phyloP scores from a whole-genome alignment of 208 protist species.

The Willaertia magna region DNA sequence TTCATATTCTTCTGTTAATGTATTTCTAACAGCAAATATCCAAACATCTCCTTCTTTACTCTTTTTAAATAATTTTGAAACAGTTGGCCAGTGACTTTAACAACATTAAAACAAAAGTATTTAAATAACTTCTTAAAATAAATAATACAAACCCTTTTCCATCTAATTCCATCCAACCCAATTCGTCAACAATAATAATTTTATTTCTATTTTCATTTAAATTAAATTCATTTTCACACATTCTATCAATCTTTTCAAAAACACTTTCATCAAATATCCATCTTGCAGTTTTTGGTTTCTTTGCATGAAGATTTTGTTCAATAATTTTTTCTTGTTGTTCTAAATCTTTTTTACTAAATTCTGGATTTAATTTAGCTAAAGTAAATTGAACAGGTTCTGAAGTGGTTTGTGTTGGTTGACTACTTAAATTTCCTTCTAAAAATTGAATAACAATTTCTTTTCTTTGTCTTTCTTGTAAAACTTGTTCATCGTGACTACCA shows the following conservation, averaged over 20 bases:
- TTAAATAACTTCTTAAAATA: no score
- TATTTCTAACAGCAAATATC: not conserved
- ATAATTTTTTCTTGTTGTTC: not conserved
- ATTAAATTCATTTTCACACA: not conserved
- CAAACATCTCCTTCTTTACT: no score
- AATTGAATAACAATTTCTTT: no score
- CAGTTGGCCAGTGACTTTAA: not conserved
- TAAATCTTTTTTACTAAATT: not conserved
- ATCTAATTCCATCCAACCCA: not conserved
- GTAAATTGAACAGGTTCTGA: no score
- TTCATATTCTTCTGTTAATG: not conserved
- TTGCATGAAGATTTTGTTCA: not conserved
- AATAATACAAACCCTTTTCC: not conserved
- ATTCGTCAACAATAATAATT: not conserved
- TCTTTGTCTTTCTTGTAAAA: no score
- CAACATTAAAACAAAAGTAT: no score
- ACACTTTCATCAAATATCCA: not conserved
- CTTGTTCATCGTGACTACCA: no score
- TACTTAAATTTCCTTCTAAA: no score
- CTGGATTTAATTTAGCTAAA: not conserved
- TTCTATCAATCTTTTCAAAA: not conserved
- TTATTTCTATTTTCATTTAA: not conserved
- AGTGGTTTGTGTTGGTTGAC: no score
- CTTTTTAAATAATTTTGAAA: not conserved
- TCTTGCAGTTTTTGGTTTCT: not conserved